Conservation (phyloP, 2,329 filamentous ascomycete genomes). For the Ceratocystis papillata region DNA sequence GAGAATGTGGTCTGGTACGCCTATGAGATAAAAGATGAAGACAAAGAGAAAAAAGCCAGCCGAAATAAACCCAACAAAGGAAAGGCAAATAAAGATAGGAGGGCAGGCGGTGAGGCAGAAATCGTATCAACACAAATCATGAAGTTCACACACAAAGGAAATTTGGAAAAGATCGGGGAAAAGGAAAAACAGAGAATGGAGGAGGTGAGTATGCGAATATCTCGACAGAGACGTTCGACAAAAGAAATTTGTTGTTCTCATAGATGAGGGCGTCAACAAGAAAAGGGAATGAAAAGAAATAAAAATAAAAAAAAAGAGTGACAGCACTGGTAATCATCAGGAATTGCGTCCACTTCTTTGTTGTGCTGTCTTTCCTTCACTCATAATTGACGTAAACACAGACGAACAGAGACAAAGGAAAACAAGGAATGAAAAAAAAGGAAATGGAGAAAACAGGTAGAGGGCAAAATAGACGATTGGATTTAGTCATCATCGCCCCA, state of each 20-base stretch:
- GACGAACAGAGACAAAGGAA: constrained; percentile 4
- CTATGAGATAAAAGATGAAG: not conserved
- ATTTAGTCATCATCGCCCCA: constrained; percentile 36
- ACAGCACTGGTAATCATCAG: not conserved
- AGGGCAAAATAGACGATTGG: too few relatives aligned
- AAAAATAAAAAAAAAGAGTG: constrained; percentile 5
- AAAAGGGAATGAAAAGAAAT: not conserved
- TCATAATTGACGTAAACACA: constrained; percentile 10
- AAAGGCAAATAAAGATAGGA: not conserved
- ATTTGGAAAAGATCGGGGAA: not conserved
- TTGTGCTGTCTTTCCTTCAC: constrained; percentile 15
- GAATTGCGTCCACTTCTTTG: constrained; percentile 2
- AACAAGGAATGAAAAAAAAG: constrained; percentile 5
- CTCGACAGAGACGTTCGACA: not conserved
- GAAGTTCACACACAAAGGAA: constrained; percentile 11
- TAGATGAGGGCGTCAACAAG: constrained; percentile 3
- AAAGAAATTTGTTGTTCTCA: not conserved
- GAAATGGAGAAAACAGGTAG: not conserved
- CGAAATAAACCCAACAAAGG: not conserved
- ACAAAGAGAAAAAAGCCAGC: not conserved
- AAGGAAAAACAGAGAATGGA: not conserved
- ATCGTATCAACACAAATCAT: constrained; percentile 11
- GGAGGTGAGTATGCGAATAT: not conserved
- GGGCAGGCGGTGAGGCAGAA: not conserved
- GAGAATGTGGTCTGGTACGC: too few relatives aligned